Conservation (phyloP, 1,139 yeast species). For the Fermentozyma sake region DNA sequence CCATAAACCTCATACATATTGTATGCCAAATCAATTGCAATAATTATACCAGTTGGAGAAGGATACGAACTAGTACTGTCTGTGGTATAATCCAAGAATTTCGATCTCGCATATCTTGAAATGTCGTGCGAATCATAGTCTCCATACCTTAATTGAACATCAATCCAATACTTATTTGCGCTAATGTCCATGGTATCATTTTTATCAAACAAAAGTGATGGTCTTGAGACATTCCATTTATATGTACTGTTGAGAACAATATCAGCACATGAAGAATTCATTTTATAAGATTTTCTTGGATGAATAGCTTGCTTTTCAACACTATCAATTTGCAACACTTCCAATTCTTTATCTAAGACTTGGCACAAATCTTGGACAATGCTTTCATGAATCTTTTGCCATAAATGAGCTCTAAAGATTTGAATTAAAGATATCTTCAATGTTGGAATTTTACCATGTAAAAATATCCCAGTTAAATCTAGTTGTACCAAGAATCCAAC, state of each 20-base stretch:
- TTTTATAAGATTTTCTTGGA: conserved; percentile 94
- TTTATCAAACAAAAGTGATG: conserved; percentile 68
- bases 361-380: conserved; percentile 91
- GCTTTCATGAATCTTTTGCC: conserved; percentile 99
- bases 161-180: conserved; percentile 86
- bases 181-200: conserved; percentile 49
- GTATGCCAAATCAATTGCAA: conserved; percentile 91
- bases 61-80: conserved; percentile 87
- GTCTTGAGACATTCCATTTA: conserved; percentile 82
- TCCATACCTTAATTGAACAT: conserved; percentile 91
- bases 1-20: conserved; percentile 97
- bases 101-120: conserved; percentile 89
- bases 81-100: conserved; percentile 86
- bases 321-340: conserved; percentile 73
- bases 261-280: conserved; percentile 96
- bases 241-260: conserved; percentile 70
- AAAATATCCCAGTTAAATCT: conserved; percentile 92
- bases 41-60: conserved; percentile 86
- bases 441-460: conserved; percentile 98
- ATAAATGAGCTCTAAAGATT: conserved; percentile 93
- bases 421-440: conserved; percentile 92
- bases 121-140: conserved; percentile 98
- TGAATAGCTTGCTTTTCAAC: conserved; percentile 93
- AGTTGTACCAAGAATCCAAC: conserved; percentile 96
- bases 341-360: conserved; percentile 84